A percentile compares a stretch with the other conserved stretches of the same genome.
phyloP scores from a whole-genome alignment of 306 rosid species.

The Inga oerstediana region DNA sequence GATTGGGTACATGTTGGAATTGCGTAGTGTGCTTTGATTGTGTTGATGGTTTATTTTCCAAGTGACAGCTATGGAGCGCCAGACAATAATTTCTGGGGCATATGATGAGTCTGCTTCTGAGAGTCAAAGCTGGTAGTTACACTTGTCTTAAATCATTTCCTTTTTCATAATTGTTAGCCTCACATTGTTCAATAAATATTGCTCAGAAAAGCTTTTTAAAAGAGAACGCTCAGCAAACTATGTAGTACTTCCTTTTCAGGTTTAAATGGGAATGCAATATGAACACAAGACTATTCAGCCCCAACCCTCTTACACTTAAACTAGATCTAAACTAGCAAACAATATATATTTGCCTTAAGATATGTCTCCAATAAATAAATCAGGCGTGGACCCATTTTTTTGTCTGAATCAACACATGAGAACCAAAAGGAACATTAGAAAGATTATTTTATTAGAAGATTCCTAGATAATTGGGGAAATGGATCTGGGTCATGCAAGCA shows the following conservation, averaged over 20 bases:
- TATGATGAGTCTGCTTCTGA: conserved; percentile 35
- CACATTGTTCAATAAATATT: neutral
- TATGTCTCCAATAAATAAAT: neutral
- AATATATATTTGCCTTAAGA: too few relatives aligned
- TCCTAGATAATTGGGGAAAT: conserved; percentile 37
- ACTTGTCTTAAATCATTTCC: conserved; percentile 13
- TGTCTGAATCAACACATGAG: neutral
- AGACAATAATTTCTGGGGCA: conserved; percentile 42
- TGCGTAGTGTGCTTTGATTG: conserved; percentile 37
- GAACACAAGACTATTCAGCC: conserved; percentile 3
- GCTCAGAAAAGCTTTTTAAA: too few relatives aligned
- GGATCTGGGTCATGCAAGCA: conserved; percentile 24
- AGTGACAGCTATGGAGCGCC: conserved; percentile 43
- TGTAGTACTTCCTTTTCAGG: neutral
- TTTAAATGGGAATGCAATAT: neutral
- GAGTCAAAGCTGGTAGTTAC: conserved; percentile 40
- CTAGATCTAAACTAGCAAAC: too few relatives aligned
- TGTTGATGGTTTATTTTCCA: conserved; percentile 23
- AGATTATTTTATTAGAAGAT: neutral
- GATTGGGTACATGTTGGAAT: conserved; percentile 40
- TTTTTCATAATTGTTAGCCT: conserved; percentile 2
- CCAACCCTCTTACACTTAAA: neutral
- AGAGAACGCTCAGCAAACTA: too few relatives aligned
- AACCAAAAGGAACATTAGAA: neutral
- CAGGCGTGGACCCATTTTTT: too few relatives aligned